Evolutionary conservation across 371 early-diverging fungal species (phyloP).

Genomic region (Dichotomocladium elegans): DNA sequence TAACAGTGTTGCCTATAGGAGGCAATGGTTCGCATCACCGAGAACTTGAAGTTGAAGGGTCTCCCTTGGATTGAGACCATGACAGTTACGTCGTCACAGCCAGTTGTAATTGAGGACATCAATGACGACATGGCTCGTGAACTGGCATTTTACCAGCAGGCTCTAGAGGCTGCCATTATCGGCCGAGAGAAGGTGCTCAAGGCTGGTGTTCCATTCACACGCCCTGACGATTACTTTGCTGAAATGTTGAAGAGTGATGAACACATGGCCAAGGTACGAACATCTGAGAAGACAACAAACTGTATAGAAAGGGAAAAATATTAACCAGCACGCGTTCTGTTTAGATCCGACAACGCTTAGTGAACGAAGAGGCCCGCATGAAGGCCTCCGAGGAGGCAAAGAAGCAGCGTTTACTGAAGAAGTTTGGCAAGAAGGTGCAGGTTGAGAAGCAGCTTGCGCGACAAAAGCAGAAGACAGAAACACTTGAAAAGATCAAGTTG

Average conservation of each 20-base stretch:
- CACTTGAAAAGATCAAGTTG: constrained; percentile 85
- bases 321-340: background rate
- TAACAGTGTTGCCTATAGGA: background rate
- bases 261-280: constrained; percentile 79
- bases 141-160: constrained; percentile 87
- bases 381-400: constrained; percentile 85
- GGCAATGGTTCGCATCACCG: constrained; percentile 8
- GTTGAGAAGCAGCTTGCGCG: constrained; percentile 79
- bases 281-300: too few species aligned
- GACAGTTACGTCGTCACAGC: constrained; percentile 63
- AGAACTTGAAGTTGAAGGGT: constrained; percentile 65
- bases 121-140: constrained; percentile 90
- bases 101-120: constrained; percentile 60
- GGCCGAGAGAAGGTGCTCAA: constrained; percentile 58
- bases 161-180: constrained; percentile 71
- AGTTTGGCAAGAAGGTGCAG: constrained; percentile 97
- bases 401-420: constrained; percentile 83
- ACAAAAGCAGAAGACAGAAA: constrained; percentile 78
- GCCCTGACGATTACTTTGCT: constrained; percentile 94
- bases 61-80: constrained; percentile 84
- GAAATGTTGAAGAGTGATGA: constrained; percentile 97
- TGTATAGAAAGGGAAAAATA: too few species aligned
- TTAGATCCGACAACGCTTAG: constrained; percentile 71
- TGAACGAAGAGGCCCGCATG: constrained; percentile 78
- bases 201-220: constrained; percentile 70